Evolutionary conservation across 441 rosid species (phyloP).

Genomic region (Populus hybrid): DNA sequence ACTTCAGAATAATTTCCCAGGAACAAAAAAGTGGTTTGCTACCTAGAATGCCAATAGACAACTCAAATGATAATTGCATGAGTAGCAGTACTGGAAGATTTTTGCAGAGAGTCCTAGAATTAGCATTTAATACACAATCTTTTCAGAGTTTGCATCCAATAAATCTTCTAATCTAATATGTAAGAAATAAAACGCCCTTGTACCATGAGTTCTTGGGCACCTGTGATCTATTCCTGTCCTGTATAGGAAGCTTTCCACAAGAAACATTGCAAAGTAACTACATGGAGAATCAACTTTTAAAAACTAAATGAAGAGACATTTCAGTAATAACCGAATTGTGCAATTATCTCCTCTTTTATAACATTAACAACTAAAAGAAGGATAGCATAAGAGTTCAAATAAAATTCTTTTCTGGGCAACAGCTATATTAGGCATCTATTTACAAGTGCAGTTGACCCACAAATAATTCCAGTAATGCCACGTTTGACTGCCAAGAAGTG

Average conservation of each 20-base stretch:
- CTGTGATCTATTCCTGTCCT: background rate
- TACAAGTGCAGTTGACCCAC: background rate
- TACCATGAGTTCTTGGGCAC: background rate
- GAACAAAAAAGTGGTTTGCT: background rate
- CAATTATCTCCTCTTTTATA: background rate
- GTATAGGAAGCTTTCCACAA: background rate
- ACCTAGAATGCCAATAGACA: background rate
- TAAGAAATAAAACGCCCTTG: background rate
- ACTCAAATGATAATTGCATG: background rate
- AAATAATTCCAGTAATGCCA: background rate
- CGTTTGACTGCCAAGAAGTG: background rate
- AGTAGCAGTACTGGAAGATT: background rate
- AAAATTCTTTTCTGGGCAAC: background rate
- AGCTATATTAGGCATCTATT: background rate
- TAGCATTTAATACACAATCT: background rate
- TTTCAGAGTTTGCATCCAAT: background rate
- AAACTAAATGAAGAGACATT: background rate
- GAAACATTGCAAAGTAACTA: background rate
- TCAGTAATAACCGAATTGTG: background rate
- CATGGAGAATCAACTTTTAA: background rate
- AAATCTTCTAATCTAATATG: background rate
- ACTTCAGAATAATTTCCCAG: background rate
- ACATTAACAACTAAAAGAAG: background rate
- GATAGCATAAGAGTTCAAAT: background rate
- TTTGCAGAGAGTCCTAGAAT: background rate